These are phyloP conservation scores for Aquilaria malaccensis DNA, from an alignment of 345 rosid genomes.

Conservation along the genomic window DNA sequence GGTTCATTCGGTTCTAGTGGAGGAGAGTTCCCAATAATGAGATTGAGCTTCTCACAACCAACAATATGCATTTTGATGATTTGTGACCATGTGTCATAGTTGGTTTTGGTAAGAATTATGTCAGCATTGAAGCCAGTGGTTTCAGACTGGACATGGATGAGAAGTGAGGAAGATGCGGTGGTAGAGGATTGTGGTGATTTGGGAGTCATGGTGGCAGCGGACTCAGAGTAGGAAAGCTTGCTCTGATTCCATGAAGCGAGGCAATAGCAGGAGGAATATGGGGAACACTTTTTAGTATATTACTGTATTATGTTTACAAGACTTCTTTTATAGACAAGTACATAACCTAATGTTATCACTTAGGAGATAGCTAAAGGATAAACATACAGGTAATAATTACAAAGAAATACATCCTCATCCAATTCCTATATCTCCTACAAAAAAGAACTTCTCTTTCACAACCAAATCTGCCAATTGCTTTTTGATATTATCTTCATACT, in stretches of 20 bases:
- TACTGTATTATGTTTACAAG: no score
- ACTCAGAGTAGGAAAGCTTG: neutral
- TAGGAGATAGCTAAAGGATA: no score
- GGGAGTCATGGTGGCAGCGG: no score
- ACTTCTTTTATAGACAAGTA: no score
- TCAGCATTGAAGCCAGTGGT: neutral
- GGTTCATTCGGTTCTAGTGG: neutral
- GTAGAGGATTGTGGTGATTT: no score
- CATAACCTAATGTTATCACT: no score
- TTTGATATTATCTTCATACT: no score
- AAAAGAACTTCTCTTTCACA: slow-evolving; percentile 22
- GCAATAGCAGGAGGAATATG: no score
- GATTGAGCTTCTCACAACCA: neutral
- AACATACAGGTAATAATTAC: no score
- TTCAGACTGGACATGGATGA: neutral
- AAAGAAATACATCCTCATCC: neutral
- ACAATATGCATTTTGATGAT: slow-evolving; percentile 2
- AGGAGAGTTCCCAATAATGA: neutral
- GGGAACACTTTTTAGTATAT: neutral
- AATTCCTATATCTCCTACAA: slow-evolving; percentile 32
- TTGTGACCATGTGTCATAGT: slow-evolving; percentile 1
- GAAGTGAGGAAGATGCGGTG: neutral
- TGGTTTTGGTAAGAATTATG: neutral
- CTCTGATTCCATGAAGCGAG: no score
- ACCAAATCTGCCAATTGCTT: slow-evolving; percentile 21